Evolutionary conservation across 73 alveolate species (phyloP), one percentile per base, ranked within the genome.

Genomic region (Paramecium biaurelia): DNA sequence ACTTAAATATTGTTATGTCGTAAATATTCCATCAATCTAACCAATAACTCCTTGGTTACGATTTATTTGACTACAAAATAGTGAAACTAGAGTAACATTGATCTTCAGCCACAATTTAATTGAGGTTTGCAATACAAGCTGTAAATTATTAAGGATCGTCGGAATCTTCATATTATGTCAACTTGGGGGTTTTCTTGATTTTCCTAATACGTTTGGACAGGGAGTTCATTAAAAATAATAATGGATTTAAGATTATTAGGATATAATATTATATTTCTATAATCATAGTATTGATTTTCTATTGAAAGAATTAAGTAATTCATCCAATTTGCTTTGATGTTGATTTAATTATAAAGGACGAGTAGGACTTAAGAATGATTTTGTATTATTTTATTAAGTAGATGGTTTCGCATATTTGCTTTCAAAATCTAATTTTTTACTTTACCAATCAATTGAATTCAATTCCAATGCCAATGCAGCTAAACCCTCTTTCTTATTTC

Each of bases 251-350:
- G 68, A 18, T 53, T 53, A 53, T 18, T 53, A 4, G 68, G 68
- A 53, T 53, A 53, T 53, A n/a, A 53, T 53, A 32, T 53, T 53
- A 53, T 53, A 53, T 53, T 18, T 53, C 68, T 53, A 53, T 53
- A 63, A 26, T 63, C 84, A 63, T 14, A 63, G 84, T 63, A 63
- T 30, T 8, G 84, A 63, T 32, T 63, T 63, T 63, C 45, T 63
- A 26, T 63, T 63, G 84, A 63, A 63, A 34, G 87, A 28, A 74
- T 74, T 74, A 4, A 74, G 26, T 37, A 74, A 37, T 37, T 74
- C 67, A 74, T 74, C 87, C 45, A 74, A 41, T 74, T 74, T 74
- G 21, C 87, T 74, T 74, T 74, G 32, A 41, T 74, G 67, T 14
- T 32, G 67, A 41, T 37, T 41, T 21, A 74, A 37, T 74, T 41